Evolutionary conservation across 1,284 basidiomycete species (phyloP), one percentile per base, ranked within the genome.

Genomic region (Peniophora sp.): DNA sequence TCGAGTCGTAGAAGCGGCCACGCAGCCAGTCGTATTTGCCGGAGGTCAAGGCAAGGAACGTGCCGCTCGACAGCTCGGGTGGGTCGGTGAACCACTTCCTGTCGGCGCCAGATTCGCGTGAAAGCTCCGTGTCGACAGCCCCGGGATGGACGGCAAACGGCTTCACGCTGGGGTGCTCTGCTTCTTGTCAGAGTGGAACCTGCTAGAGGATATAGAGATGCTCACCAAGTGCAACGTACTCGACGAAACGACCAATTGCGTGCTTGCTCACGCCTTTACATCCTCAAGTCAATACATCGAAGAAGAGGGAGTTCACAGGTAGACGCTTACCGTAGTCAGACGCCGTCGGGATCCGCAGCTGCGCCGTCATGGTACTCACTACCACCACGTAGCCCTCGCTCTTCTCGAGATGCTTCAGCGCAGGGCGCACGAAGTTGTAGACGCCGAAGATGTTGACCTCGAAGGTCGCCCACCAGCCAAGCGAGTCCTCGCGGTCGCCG

Each of bases 1-100:
- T 32, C 27, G 27, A 32, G 27, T 32, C 27, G 27, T 32, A 32
- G 27, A 32, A 53, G 37, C 49, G 44, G 15, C 39, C 39, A 22
- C 41, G 35, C 3, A 56, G 49, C 44, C 47, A 56, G 27, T 56
- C 49, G 11, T 24, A 52, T 18, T 47, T 49, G n/a, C 55, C 55
- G 5, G 47, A 32, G 27, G 53, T 54, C 12, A 56, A 34, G 22
- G 46, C 39, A 24, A 57, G 27, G 17, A 46, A 37, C 3, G 55
- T 55, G 12, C 45, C 41, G 3, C 48, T 44, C 2, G 56, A 27
- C 3, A 57, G 50, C 23, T 22, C 49, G 14, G 41, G 9, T 9
- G 43, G 23, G 23, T 45, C 43, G 5, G 18, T 41, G 37, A 41
- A 20, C 15, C n/a, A n/a, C 15, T 6, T 15, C 37, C 5, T 41